phyloP scores from a whole-genome alignment of 2,329 filamentous ascomycete species.

The Coniochaeta prunicola region DNA sequence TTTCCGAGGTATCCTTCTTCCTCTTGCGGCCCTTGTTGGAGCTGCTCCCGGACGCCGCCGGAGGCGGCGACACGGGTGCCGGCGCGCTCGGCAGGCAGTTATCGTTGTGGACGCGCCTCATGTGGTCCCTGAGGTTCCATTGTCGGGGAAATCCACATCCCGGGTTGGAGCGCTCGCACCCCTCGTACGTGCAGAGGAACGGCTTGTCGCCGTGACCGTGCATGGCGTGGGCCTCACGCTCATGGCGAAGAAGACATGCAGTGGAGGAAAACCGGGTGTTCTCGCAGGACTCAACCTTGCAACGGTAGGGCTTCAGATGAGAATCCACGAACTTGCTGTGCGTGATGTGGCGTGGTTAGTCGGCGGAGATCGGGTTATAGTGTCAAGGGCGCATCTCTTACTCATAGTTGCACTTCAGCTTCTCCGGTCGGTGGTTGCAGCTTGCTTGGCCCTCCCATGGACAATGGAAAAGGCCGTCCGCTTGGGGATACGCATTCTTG shows the following conservation, averaged over 20 bases:
- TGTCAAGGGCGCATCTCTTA: conserved; percentile 43
- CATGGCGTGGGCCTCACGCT: conserved; percentile 92
- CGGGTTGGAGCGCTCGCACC: conserved; percentile 73
- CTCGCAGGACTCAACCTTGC: conserved; percentile 78
- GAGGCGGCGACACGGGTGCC: conserved; percentile 29
- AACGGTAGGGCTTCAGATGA: conserved; percentile 92
- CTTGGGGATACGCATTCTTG: conserved; percentile 53
- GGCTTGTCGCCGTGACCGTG: conserved; percentile 92
- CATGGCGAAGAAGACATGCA: conserved; percentile 87
- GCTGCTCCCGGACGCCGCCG: conserved; percentile 23
- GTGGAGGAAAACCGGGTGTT: conserved; percentile 90
- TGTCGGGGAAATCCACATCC: conserved; percentile 90
- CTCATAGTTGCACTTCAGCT: conserved; percentile 99
- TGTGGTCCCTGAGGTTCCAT: conserved; percentile 96
- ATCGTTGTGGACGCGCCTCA: conserved; percentile 84
- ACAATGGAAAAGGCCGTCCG: conserved; percentile 88
- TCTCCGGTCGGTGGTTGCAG: conserved; percentile 88
- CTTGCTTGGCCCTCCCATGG: conserved; percentile 65
- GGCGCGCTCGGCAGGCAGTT: conserved; percentile 7
- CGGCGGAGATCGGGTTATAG: conserved; percentile 7
- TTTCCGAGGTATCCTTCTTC: conserved; percentile 44
- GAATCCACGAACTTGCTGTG: conserved; percentile 93
- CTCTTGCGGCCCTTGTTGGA: conserved; percentile 47
- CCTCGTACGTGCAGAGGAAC: conserved; percentile 79
- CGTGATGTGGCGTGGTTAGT: conserved; percentile 9